A percentile compares a stretch with the other conserved stretches of the same genome.
Conservation (phyloP, 148 eudicot genomes). For the Diospyros lotus region DNA sequence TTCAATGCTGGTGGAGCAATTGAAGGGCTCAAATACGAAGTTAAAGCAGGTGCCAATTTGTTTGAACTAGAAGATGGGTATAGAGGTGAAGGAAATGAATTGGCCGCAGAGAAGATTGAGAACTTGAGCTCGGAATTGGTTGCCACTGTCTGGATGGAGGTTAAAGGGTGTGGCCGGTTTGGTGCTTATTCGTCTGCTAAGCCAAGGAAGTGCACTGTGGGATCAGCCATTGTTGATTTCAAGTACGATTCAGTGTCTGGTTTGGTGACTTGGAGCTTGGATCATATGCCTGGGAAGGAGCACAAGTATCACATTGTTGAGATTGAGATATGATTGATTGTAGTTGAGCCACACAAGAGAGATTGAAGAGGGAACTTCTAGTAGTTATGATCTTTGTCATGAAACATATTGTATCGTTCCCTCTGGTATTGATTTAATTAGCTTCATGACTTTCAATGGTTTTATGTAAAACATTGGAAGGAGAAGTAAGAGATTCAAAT, state of each 20-base stretch:
- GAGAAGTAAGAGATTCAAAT: slow-evolving; percentile 6
- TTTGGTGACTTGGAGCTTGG: slow-evolving; percentile 50
- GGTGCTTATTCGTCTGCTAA: slow-evolving; percentile 69
- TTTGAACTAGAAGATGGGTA: slow-evolving; percentile 18
- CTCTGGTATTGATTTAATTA: no score
- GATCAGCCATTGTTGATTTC: slow-evolving; percentile 40
- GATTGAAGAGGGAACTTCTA: neutral
- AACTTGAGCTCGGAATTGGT: slow-evolving; percentile 30
- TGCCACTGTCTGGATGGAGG: slow-evolving; percentile 49
- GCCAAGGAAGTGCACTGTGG: slow-evolving; percentile 69
- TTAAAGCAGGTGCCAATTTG: slow-evolving; percentile 34
- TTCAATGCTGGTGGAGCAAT: slow-evolving; percentile 90
- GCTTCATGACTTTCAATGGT: neutral
- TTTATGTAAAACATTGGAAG: neutral
- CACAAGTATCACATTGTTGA: slow-evolving; percentile 49
- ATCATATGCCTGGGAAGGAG: slow-evolving; percentile 56
- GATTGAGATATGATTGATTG: slow-evolving; percentile 47
- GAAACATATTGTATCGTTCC: neutral
- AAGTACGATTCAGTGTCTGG: slow-evolving; percentile 53
- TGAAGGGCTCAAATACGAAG: slow-evolving; percentile 56
- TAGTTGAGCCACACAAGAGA: neutral
- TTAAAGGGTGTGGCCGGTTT: slow-evolving; percentile 77
- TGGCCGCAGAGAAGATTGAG: slow-evolving; percentile 6
- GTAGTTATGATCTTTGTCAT: neutral
- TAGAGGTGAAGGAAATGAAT: slow-evolving; percentile 19